Percentiles rank a stretch among this genome's conserved stretches.
These are phyloP conservation scores for Pseudogymnoascus sp. DNA, from an alignment of 2,329 filamentous ascomycete species.

Conservation along the genomic window DNA sequence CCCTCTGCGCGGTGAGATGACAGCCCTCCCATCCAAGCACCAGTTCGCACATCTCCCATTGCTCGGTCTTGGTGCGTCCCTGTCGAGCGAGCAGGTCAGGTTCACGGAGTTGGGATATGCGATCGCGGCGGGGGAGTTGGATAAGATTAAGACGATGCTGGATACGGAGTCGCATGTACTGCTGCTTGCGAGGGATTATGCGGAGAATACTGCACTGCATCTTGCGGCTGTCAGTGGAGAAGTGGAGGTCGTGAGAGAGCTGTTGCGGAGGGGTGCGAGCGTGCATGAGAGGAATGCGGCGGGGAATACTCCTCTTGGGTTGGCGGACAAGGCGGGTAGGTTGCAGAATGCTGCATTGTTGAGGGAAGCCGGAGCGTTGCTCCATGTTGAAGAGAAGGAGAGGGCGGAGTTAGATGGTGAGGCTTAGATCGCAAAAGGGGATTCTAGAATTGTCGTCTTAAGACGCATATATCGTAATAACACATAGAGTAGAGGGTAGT, in stretches of 20 bases:
- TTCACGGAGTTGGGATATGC: slow-evolving; percentile 55
- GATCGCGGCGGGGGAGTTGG: slow-evolving; percentile 49
- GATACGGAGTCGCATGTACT: slow-evolving; percentile 23
- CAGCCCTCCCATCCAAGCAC: slow-evolving; percentile 27
- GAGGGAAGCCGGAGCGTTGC: slow-evolving; percentile 48
- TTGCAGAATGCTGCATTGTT: slow-evolving; percentile 45
- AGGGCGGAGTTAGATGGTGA: background rate
- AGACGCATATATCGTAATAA: slow-evolving; percentile 4
- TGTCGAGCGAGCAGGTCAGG: slow-evolving; percentile 47
- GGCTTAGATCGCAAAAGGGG: background rate
- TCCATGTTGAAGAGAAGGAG: slow-evolving; percentile 43
- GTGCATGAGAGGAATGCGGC: slow-evolving; percentile 58
- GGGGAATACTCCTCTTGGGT: slow-evolving; percentile 56
- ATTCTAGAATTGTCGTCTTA: background rate
- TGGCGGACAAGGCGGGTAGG: slow-evolving; percentile 51
- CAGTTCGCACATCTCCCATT: slow-evolving; percentile 40
- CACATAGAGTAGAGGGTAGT: background rate
- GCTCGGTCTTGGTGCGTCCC: slow-evolving; percentile 26
- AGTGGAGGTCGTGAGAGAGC: slow-evolving; percentile 46
- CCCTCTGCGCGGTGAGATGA: slow-evolving; percentile 58
- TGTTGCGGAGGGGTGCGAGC: slow-evolving; percentile 54
- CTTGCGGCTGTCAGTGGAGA: slow-evolving; percentile 35
- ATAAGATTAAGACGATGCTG: slow-evolving; percentile 27
- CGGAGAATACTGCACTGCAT: slow-evolving; percentile 32
- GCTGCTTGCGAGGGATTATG: slow-evolving; percentile 30